Evolutionary conservation across 164 flowering plant genomes (phyloP), one percentile per base, ranked within the genome.

Genomic region (Taxillus chinensis): DNA sequence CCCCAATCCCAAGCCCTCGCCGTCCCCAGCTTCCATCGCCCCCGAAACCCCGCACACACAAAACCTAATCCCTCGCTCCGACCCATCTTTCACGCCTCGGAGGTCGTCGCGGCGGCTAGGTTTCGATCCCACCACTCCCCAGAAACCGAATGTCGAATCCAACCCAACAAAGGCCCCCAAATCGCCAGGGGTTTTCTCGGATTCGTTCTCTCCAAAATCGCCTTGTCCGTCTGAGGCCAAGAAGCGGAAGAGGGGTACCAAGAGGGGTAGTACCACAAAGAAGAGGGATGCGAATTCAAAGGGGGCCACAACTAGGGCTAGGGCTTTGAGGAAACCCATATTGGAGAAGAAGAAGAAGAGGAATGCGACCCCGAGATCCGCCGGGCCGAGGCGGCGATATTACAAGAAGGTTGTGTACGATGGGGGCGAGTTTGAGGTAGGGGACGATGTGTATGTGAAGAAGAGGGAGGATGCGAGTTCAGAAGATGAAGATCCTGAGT

Each of bases 401-500:
- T 90, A 86, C 65, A 83, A 76, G 76, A 89, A 79, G 61, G 95
- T 84, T 49, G 81, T 70, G 56, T 93, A 76, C 64, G 97, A 90
- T 70, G 96, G 79, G 8, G 86, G 79, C 3, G 92, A 85, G 64
- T 93, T 93, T 64, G 73, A 59, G 49, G 77, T 82, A 0, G 95
- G 97, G 27, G 95, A 93, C 59, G 90, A 84, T 76, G 99, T 93
- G 39, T 90, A 90, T 71, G 93, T 90, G 75, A 90, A 83, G 79
- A 86, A 92, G 80, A 89, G 90, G 64, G 95, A 86, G 65, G 84
- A 81, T 39, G 87, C 78, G 8, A 76, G 72, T 67, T 86, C 96
- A 0, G 98, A 90, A 39, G 76, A 75, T 12, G 99, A 93, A 57
- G 86, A 80, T 61, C 81, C 82, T 0, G 95, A 93, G 71, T 70